A percentile compares a stretch with the other conserved stretches of the same genome.
Conservation (phyloP, 345 rosid species). For the Microthlaspi erraticum region DNA sequence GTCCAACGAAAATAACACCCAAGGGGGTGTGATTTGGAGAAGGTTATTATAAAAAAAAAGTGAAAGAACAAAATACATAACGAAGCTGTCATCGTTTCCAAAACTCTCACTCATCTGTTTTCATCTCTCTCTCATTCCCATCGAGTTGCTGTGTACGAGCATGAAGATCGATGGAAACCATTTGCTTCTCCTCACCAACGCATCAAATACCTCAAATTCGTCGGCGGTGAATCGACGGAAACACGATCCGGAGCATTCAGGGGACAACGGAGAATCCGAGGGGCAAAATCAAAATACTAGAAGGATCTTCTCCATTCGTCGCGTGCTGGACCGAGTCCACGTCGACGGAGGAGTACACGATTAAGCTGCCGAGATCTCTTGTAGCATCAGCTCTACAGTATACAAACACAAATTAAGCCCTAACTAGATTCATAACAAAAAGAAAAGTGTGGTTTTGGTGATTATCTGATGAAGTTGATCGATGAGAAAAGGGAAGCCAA, state of each 20-base stretch:
- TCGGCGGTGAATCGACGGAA: conserved; percentile 30
- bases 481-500: conserved; percentile 78
- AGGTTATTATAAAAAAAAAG: no score
- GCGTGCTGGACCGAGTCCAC: conserved; percentile 74
- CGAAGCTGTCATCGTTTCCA: no score
- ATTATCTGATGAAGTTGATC: conserved; percentile 77
- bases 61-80: no score
- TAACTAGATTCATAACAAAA: not conserved
- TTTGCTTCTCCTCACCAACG: no score
- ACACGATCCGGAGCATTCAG: conserved; percentile 19
- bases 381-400: conserved; percentile 83
- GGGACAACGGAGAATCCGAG: conserved; percentile 77
- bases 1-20: no score
- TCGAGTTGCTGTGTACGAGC: no score
- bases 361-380: conserved; percentile 84
- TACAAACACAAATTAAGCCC: conserved; percentile 28
- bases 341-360: conserved; percentile 76
- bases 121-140: no score
- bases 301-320: conserved; percentile 86
- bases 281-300: conserved; percentile 77
- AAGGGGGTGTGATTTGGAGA: no score
- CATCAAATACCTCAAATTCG: no score
- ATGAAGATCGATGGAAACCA: no score
- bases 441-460: not conserved
- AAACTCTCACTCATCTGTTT: no score